Evolutionary conservation across 441 rosid genomes (phyloP), one percentile per base, ranked within the genome.

Genomic region (Brassica balearica): DNA sequence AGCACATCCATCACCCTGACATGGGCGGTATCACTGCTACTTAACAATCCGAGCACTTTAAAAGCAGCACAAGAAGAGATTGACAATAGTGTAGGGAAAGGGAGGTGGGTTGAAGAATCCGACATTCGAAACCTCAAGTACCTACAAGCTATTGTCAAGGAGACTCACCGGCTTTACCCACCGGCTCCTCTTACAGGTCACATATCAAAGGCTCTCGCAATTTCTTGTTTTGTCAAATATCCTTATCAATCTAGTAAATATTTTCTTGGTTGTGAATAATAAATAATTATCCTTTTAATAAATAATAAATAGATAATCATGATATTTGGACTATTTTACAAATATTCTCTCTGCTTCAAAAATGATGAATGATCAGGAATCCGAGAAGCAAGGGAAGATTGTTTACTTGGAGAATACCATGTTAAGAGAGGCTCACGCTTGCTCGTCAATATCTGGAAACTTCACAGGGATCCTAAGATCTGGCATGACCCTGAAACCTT

Each of bases 131-230:
- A 77, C 64, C 78, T 88, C 14, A 79, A 74, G 27, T 84, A 77
- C 81, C 29, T 87, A 43, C 85, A 83, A 75, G 88, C 90, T 71
- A 76, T 87, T 15, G 77, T 88, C 63, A 88, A 88, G 29, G 92
- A 88, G 80, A 72, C 85, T 36, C 73, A 85, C 12, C 85, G 92
- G 1, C 78, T 88, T 4, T 75, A 84, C 63, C 89, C 88, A 6
- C 84, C 85, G 1, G 88, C 85, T 12, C 90, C 90, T 32, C 25
- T 85, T 11, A 72, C 87, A 64, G 83, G 80, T 80, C 8, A 51
- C 65, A 51, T 3, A 76, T 22, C 20, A 58, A 25, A 43, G 48
- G 48, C 11, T 41, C 11, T 41, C 25, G 10, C 41, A 6, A 2
- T 19, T 55, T 62, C 8, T 23, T 38, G 22, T 22, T 76, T 46